phyloP scores from a whole-genome alignment of 257 asterid genomes.

The Nicotiana undulata region DNA sequence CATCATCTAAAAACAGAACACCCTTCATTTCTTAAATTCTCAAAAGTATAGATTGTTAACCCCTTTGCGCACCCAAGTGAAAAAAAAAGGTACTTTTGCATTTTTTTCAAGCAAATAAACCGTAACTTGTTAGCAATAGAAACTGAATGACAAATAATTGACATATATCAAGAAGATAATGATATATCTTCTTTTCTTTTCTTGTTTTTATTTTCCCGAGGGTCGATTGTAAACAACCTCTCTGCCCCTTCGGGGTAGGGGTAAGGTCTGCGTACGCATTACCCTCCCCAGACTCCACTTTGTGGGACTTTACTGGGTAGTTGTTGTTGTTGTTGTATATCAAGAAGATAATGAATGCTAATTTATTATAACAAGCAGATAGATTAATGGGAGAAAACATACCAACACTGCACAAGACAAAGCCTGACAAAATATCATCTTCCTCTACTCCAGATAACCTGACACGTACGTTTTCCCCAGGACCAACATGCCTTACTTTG shows the following conservation, averaged over 20 bases:
- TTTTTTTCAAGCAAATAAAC: neutral
- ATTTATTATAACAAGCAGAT: neutral
- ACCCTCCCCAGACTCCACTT: no score
- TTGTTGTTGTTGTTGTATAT: no score
- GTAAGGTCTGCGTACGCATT: no score
- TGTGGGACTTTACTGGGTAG: no score
- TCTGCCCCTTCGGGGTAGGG: no score
- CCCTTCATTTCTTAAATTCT: neutral
- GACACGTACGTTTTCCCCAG: conserved; percentile 95
- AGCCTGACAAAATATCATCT: conserved; percentile 78
- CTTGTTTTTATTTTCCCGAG: no score
- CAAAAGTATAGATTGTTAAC: neutral
- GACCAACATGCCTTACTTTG: conserved; percentile 70
- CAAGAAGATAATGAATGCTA: neutral
- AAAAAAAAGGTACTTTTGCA: neutral
- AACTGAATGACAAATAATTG: neutral
- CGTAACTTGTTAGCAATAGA: neutral
- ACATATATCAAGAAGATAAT: neutral
- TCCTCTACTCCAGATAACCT: conserved; percentile 91
- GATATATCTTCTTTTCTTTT: no score
- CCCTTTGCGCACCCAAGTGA: neutral
- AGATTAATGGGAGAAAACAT: conserved; percentile 16
- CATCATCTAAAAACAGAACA: neutral
- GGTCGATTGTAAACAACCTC: no score
- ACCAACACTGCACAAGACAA: conserved; percentile 69